Percentiles rank a stretch among this genome's conserved stretches.
Evolutionary conservation across 179 eudicot species (phyloP).

Genomic region (Dionaea muscipula): DNA sequence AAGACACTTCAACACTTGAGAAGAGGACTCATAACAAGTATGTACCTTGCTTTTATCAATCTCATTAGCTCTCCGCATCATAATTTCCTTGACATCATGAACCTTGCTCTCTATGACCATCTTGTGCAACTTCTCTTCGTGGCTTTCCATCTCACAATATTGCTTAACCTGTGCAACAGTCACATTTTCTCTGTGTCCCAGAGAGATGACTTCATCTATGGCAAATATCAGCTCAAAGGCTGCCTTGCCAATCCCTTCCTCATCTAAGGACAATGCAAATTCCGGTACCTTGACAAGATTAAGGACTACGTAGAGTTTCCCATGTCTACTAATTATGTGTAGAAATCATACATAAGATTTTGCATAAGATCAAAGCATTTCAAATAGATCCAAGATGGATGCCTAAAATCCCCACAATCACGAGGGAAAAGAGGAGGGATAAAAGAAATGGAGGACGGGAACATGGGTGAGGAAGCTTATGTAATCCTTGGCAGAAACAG

Average conservation of each 20-base stretch:
- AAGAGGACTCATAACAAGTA: too few species aligned
- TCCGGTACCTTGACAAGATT: slow-evolving; percentile 68
- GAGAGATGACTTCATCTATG: slow-evolving; percentile 86
- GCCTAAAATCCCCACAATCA: too few species aligned
- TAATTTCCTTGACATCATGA: slow-evolving; percentile 83
- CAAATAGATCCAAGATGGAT: too few species aligned
- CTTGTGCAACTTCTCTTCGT: slow-evolving; percentile 91
- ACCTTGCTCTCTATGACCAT: slow-evolving; percentile 82
- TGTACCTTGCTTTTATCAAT: slow-evolving; percentile 87
- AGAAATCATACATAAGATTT: too few species aligned
- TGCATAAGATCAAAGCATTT: too few species aligned
- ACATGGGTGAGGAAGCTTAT: too few species aligned
- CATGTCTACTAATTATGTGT: too few species aligned
- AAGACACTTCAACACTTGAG: neutral
- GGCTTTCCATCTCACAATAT: slow-evolving; percentile 99
- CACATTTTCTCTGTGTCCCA: slow-evolving; percentile 80
- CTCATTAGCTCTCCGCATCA: slow-evolving; percentile 93
- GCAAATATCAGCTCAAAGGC: slow-evolving; percentile 91
- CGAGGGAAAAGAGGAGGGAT: too few species aligned
- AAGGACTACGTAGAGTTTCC: slow-evolving; percentile 17
- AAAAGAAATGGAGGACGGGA: too few species aligned
- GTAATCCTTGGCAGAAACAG: too few species aligned
- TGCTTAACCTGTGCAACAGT: slow-evolving; percentile 92
- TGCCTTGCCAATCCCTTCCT: slow-evolving; percentile 73
- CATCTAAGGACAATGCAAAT: slow-evolving; percentile 68